A percentile compares a stretch with the other conserved stretches of the same genome.
Evolutionary conservation across 768 basidiomycete species (phyloP).

Genomic region (Nidularia sp.): DNA sequence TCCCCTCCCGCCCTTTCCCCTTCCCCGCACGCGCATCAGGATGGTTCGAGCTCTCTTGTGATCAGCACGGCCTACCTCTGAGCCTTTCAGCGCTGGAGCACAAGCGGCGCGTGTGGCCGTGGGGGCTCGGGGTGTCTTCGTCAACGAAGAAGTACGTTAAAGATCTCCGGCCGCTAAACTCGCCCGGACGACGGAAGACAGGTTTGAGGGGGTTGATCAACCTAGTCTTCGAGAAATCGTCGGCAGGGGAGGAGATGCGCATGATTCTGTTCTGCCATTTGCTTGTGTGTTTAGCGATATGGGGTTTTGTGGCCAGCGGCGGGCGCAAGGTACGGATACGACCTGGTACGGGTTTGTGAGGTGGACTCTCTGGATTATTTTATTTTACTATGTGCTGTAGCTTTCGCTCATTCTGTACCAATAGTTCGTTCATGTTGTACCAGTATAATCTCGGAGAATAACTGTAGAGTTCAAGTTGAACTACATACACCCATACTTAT

Average conservation of each 20-base stretch:
- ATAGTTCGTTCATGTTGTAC: too few species aligned
- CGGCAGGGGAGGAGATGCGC: slow-evolving; percentile 68
- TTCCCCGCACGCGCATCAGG: slow-evolving; percentile 44
- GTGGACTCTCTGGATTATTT: not conserved
- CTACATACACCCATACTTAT: too few species aligned
- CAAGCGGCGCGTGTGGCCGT: slow-evolving; percentile 42
- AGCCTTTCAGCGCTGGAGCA: slow-evolving; percentile 49
- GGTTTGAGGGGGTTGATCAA: slow-evolving; percentile 36
- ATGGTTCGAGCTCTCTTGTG: slow-evolving; percentile 52
- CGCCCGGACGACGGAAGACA: slow-evolving; percentile 30
- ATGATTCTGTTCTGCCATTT: slow-evolving; percentile 51
- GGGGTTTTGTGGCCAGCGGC: slow-evolving; percentile 36
- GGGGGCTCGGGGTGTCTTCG: slow-evolving; percentile 36
- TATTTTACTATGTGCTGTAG: not conserved
- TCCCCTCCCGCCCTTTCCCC: slow-evolving; percentile 37
- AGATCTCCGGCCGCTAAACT: slow-evolving; percentile 35
- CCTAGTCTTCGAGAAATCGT: slow-evolving; percentile 51
- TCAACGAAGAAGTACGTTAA: slow-evolving; percentile 31
- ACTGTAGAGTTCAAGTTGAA: too few species aligned
- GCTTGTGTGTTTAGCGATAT: slow-evolving; percentile 44
- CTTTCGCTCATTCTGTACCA: too few species aligned
- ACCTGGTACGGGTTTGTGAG: not conserved
- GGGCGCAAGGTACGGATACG: slow-evolving; percentile 1
- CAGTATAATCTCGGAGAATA: too few species aligned
- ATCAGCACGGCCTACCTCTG: slow-evolving; percentile 62